Percentiles rank a stretch among this genome's conserved stretches.
Conservation (phyloP, 805 yeast species). For the Debaryomyces prosopidis region DNA sequence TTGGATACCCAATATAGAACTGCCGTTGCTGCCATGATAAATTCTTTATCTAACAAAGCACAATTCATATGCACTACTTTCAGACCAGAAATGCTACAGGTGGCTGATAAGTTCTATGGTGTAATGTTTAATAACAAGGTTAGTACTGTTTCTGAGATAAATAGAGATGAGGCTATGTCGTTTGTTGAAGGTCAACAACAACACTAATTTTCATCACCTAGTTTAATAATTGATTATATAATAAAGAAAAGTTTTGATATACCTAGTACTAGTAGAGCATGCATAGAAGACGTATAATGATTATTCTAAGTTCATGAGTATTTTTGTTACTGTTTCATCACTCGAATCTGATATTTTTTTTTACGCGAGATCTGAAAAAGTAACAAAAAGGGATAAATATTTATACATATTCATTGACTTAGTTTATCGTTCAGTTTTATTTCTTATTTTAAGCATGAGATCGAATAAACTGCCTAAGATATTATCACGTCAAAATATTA, state of each 20-base stretch:
- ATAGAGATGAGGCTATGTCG: slow-evolving; percentile 70
- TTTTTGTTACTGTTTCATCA: too few relatives aligned
- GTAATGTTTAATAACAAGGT: slow-evolving; percentile 82
- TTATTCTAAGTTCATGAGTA: too few relatives aligned
- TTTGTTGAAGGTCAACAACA: slow-evolving; percentile 72
- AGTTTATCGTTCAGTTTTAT: too few relatives aligned
- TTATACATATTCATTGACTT: neutral
- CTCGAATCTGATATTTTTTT: neutral
- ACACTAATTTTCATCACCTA: slow-evolving; percentile 2
- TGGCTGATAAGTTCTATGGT: slow-evolving; percentile 85
- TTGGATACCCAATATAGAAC: slow-evolving; percentile 89
- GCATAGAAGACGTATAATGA: too few relatives aligned
- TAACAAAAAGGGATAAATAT: neutral
- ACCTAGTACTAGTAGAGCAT: too few relatives aligned
- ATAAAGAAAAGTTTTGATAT: too few relatives aligned
- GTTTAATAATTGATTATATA: too few relatives aligned
- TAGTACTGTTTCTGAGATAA: slow-evolving; percentile 72
- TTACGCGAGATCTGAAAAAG: neutral
- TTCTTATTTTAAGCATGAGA: neutral
- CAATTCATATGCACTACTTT: slow-evolving; percentile 97
- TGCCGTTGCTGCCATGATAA: slow-evolving; percentile 77
- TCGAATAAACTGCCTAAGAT: slow-evolving; percentile 8
- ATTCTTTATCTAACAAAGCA: slow-evolving; percentile 62
- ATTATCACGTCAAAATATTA: slow-evolving; percentile 40
- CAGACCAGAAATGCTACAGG: slow-evolving; percentile 87